phyloP scores from a whole-genome alignment of 257 asterid species.

The Paraleonurus japonicus region DNA sequence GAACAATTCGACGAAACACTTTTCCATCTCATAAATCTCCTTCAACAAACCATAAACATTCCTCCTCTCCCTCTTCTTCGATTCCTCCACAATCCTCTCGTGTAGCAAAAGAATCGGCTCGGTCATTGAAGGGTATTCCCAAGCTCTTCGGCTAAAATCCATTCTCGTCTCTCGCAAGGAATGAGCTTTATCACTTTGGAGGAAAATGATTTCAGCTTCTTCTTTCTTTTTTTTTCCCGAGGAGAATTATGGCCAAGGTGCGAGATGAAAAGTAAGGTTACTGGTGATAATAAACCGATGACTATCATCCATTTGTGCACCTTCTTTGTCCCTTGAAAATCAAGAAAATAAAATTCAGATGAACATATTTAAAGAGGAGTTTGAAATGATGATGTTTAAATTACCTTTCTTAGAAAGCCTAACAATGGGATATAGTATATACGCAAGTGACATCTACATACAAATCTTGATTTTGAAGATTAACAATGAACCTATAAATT shows the following conservation, averaged over 20 bases:
- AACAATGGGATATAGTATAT: no score
- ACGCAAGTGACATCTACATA: neutral
- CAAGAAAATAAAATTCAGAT: neutral
- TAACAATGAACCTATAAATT: neutral
- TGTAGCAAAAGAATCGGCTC: conserved; percentile 62
- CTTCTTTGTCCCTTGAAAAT: conserved; percentile 26
- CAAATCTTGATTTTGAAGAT: conserved; percentile 1
- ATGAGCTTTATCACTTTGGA: conserved; percentile 33
- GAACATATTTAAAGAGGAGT: neutral
- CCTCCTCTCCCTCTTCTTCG: conserved; percentile 65
- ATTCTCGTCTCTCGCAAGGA: conserved; percentile 44
- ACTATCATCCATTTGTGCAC: conserved; percentile 48
- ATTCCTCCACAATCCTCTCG: conserved; percentile 84
- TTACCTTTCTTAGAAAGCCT: conserved; percentile 35
- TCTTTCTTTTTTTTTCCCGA: conserved; percentile 41
- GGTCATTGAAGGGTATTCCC: no score
- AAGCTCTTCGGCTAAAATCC: no score
- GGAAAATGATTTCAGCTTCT: conserved; percentile 39
- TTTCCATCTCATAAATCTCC: conserved; percentile 82
- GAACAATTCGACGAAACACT: no score
- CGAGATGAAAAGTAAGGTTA: conserved; percentile 51
- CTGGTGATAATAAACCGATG: conserved; percentile 46
- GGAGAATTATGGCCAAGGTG: conserved; percentile 44
- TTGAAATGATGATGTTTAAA: neutral
- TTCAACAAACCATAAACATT: conserved; percentile 66